A percentile compares a stretch with the other conserved stretches of the same genome.
Evolutionary conservation across 129 eudicot genomes (phyloP).

Genomic region (Tagetes patula): DNA sequence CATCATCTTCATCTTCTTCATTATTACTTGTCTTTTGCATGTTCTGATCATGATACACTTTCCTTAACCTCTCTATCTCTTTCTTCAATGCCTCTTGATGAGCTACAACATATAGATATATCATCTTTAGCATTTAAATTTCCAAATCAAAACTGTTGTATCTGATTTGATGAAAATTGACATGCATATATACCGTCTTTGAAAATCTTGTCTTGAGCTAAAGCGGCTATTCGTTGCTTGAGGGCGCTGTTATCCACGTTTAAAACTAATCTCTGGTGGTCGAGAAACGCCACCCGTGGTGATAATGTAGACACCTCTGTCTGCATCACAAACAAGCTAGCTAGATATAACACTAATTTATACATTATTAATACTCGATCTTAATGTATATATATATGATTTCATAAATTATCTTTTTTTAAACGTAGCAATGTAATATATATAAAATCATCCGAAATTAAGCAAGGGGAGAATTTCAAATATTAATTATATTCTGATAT

Average conservation of each 20-base stretch:
- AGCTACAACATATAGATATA: slow-evolving; percentile 38
- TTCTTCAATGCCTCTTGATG: slow-evolving; percentile 92
- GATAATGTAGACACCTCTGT: slow-evolving; percentile 90
- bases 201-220: slow-evolving; percentile 94
- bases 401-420: too few species aligned
- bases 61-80: slow-evolving; percentile 82
- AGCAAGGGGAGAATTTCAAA: too few species aligned
- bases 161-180: neutral
- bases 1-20: neutral
- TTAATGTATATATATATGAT: too few species aligned
- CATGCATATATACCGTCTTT: slow-evolving; percentile 59
- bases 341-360: neutral
- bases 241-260: slow-evolving; percentile 86
- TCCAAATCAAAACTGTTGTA: neutral
- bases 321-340: slow-evolving; percentile 37
- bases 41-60: slow-evolving; percentile 66
- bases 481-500: too few species aligned
- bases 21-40: slow-evolving; percentile 41
- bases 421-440: too few species aligned
- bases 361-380: neutral
- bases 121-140: neutral
- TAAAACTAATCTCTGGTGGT: slow-evolving; percentile 84
- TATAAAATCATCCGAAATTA: too few species aligned
- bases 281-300: slow-evolving; percentile 88
- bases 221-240: slow-evolving; percentile 86